Conservation (phyloP, 179 eudicot species). For the Kewa caespitosa region DNA sequence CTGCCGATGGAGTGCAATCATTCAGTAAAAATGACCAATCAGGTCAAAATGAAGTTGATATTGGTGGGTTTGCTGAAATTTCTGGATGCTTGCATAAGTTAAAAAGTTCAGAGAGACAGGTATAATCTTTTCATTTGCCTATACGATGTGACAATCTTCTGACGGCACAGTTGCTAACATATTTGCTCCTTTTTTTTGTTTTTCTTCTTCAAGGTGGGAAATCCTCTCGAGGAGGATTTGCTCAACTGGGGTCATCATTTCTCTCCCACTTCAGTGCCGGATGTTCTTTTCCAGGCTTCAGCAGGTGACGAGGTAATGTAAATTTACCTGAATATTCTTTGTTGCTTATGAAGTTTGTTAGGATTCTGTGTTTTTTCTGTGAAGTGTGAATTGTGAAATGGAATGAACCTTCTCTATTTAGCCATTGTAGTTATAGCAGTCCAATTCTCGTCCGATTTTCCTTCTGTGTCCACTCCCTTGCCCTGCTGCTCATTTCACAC, state of each 20-base stretch:
- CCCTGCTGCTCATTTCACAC: slow-evolving; percentile 6
- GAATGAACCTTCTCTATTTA: background rate
- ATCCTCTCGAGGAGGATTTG: slow-evolving; percentile 94
- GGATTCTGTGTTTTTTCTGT: background rate
- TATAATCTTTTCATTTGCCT: slow-evolving; percentile 16
- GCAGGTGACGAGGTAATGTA: slow-evolving; percentile 94
- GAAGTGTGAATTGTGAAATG: background rate
- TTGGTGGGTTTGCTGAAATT: slow-evolving; percentile 90
- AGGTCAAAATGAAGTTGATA: slow-evolving; percentile 59
- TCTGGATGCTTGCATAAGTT: slow-evolving; percentile 76
- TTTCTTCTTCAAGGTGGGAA: too few relatives aligned
- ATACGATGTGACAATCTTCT: background rate
- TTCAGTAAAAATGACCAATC: slow-evolving; percentile 30
- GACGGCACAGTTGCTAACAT: slow-evolving; percentile 3
- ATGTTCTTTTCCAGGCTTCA: slow-evolving; percentile 82
- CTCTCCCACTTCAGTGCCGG: slow-evolving; percentile 71
- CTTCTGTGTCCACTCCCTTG: background rate
- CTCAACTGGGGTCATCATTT: slow-evolving; percentile 95
- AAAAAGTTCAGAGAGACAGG: slow-evolving; percentile 83
- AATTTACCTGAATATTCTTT: background rate
- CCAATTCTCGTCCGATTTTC: background rate
- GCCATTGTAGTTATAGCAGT: background rate
- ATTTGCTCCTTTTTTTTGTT: slow-evolving; percentile 20
- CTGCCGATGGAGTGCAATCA: slow-evolving; percentile 27
- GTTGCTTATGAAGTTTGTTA: slow-evolving; percentile 16